Conservation (phyloP, 2,329 filamentous ascomycete species). For the Cyphellophora europaea region DNA sequence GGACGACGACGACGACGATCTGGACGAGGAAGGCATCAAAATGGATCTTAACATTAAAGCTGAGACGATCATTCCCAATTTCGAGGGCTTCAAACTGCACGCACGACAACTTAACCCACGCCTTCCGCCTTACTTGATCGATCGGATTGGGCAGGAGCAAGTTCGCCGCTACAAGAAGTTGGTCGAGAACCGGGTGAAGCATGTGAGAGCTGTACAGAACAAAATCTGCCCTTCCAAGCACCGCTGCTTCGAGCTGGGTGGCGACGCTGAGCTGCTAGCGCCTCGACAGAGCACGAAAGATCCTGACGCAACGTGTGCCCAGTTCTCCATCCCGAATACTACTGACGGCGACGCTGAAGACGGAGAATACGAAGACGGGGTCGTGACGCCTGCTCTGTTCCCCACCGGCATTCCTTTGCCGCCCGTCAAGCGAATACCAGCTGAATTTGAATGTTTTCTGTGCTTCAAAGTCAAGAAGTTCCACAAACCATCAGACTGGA, state of each 20-base stretch:
- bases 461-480: constrained; percentile 82
- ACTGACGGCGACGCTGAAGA: constrained; percentile 54
- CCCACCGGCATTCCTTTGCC: constrained; percentile 74
- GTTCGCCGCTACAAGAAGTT: constrained; percentile 69
- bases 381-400: constrained; percentile 64
- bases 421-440: constrained; percentile 65
- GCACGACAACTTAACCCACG: constrained; percentile 65
- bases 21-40: constrained; percentile 25
- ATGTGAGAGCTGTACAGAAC: constrained; percentile 49
- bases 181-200: constrained; percentile 60
- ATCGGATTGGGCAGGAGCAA: constrained; percentile 76
- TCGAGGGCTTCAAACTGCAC: constrained; percentile 68
- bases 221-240: constrained; percentile 50
- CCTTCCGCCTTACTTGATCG: constrained; percentile 59
- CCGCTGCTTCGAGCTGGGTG: constrained; percentile 59
- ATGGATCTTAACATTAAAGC: constrained; percentile 54
- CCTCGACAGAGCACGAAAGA: constrained; percentile 44
- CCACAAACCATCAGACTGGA: constrained; percentile 90
- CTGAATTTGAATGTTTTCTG: constrained; percentile 80
- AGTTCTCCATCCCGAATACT: constrained; percentile 46
- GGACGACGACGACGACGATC: constrained; percentile 38
- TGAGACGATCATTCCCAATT: constrained; percentile 61
- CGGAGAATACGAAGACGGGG: constrained; percentile 57
- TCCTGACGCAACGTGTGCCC: constrained; percentile 45
- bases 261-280: constrained; percentile 54